Evolutionary conservation across 768 basidiomycete genomes (phyloP), one percentile per base, ranked within the genome.

Genomic region (Xerocomellus chrysenteron): DNA sequence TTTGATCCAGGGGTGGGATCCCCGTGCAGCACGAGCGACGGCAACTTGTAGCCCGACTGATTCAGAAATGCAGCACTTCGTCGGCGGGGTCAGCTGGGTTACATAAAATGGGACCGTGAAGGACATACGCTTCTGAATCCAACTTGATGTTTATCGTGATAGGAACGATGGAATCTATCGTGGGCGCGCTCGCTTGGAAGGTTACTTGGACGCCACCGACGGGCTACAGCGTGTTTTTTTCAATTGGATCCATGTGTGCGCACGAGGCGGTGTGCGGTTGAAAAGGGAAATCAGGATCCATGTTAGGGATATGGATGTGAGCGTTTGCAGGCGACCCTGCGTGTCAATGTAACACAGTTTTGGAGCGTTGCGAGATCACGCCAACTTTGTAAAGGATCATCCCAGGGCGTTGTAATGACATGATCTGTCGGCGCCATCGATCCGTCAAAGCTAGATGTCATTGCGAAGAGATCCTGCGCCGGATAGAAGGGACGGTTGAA

Each of bases 351-450:
- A 16, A 57, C 21, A 28, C 26, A 28, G 40, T 43, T 37, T 13
- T 37, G 36, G 44, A 45, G 40, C 21, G n/a, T 19, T 28, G 37
- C 19, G 19, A 59, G 39, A 52, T 58, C 39, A 14, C 12, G 32
- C 11, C 24, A 4, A 12, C 32, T 2, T 28, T 42, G 30, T 26
- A 21, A 39, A 6, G 16, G 43, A 42, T 36, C 30, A 3, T 47
- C 48, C 9, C 13, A 36, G 36, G 6, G 37, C 6, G n/a, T 24
- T 21, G 14, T n/a, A 21, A 30, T 43, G 57, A 47, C 57, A 44
- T 37, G 51, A 60, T 60, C 52, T 35, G 41, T 35, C 45, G 44
- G 26, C 44, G n/a, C 14, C 30, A 47, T 44, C 10, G 41, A 60
- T 50, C 59, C 11, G 39, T 39, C 52, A 40, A 48, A 55, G 5